Base-by-base conservation (phyloP, 2,329 filamentous ascomycete genomes). In the Chrysosporium queenslandicum region DNA sequence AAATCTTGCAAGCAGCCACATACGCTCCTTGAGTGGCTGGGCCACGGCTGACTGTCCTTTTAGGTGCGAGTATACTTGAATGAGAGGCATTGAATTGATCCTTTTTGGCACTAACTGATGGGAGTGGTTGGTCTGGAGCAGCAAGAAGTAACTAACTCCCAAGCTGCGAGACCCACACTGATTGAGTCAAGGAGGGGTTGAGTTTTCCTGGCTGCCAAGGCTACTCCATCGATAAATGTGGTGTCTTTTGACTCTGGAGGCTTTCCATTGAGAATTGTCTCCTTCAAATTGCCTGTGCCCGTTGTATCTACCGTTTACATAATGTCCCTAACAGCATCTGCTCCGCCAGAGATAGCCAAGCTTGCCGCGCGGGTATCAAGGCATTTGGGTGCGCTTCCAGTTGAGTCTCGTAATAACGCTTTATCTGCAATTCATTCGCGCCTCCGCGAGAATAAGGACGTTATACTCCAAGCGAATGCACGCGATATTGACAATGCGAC, bases 321-420 rank as follows among this genome's bases (percentile, higher is more conserved):
- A 58, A 95, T 97, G 92, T 95, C 91, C 59, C 77, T 96, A 54
- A 95, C 90, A 46, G 90, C 87, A 68, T 87, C 86, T 50, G 85
- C 84, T 29, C 86, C 91, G 45, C 74, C 80, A 52, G 82, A 89
- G 58, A 86, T 86, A 49, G 91, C 91, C 34, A 77, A 77, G 62
- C 79, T 83, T 45, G 91, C 91, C 56, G 89, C 89, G 64, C 72
- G 79, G 43, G 87, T 91, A 14, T 94, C 92, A 29, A 85, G 88
- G 65, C 79, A 81, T 49, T 81, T 98, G 41, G 88, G 89, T 46
- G 86, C 87, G 1, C 81, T 97, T 46, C 79, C 88, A 2, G 80
- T 81, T 36, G 71, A 77, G 37, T 84, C 84, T 21, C 85, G 92
- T 64, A 95, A 97, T 72, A 80, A 83, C 53, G 91, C 92, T 45